Conservation (phyloP, 2,329 filamentous ascomycete species). For the Paracamarosporium sp. region DNA sequence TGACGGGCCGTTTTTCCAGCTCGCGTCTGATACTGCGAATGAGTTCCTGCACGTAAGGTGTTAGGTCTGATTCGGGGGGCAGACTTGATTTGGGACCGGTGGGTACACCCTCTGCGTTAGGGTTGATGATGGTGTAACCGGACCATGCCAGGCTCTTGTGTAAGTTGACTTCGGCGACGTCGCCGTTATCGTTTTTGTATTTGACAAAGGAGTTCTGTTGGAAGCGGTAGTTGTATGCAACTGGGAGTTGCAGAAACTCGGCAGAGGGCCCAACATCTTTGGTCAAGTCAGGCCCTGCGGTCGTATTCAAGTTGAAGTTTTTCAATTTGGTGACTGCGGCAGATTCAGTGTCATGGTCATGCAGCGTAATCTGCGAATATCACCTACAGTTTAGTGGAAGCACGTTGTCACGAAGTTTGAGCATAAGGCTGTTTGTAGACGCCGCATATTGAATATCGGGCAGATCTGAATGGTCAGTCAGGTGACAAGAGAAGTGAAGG, state of each 20-base stretch:
- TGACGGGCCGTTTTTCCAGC: conserved; percentile 78
- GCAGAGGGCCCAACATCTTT: conserved; percentile 80
- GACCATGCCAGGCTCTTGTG: conserved; percentile 33
- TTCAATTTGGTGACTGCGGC: conserved; percentile 62
- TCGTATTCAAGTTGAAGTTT: conserved; percentile 62
- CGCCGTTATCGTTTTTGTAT: conserved; percentile 53
- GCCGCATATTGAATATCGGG: conserved; percentile 88
- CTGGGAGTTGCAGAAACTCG: conserved; percentile 73
- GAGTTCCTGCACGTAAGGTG: conserved; percentile 67
- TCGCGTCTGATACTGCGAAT: conserved; percentile 69
- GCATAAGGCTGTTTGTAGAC: conserved; percentile 71
- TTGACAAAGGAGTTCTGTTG: conserved; percentile 84
- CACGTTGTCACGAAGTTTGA: conserved; percentile 73
- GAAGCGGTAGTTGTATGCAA: conserved; percentile 78
- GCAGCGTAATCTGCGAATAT: neutral
- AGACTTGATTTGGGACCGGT: conserved; percentile 64
- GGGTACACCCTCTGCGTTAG: conserved; percentile 69
- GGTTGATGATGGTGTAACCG: conserved; percentile 60
- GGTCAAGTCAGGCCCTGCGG: conserved; percentile 62
- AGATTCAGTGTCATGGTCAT: neutral
- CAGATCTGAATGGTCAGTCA: conserved; percentile 58
- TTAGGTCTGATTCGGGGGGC: conserved; percentile 55
- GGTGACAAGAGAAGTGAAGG: neutral
- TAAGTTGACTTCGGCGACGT: conserved; percentile 30
- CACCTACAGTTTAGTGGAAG: conserved; percentile 72